Conservation (phyloP, 441 rosid genomes). For the Jatropha multifida region DNA sequence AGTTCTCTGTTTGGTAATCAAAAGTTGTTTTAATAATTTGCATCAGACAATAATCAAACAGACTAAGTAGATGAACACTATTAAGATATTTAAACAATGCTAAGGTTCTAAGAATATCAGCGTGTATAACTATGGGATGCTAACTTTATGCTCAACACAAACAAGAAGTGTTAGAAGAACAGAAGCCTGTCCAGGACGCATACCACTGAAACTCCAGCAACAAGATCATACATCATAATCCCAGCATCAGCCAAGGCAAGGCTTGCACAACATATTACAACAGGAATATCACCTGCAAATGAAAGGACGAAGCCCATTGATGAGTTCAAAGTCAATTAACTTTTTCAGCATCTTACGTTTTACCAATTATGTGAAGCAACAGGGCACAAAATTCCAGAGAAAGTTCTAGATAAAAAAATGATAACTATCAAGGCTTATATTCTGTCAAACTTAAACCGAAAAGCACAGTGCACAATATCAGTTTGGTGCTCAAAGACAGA, state of each 20-base stretch:
- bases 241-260: constrained; percentile 97
- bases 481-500: background rate
- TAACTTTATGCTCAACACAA: constrained; percentile 3
- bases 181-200: constrained; percentile 17
- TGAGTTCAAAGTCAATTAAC: constrained; percentile 7
- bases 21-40: background rate
- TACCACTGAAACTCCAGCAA: constrained; percentile 93
- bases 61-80: background rate
- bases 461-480: background rate
- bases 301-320: constrained; percentile 17
- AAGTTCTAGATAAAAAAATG: background rate
- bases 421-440: too few species aligned
- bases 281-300: constrained; percentile 84
- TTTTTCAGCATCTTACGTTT: background rate
- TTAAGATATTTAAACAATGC: background rate
- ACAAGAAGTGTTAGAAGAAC: background rate
- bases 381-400: background rate
- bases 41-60: background rate
- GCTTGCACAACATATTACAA: constrained; percentile 85
- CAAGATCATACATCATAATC: constrained; percentile 94
- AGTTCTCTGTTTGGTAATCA: background rate
- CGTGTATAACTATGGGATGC: background rate
- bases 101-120: background rate
- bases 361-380: background rate
- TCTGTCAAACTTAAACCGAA: background rate